Evolutionary conservation across 108 stramenopile genomes (phyloP).

Genomic region (Cyclotella sp.): DNA sequence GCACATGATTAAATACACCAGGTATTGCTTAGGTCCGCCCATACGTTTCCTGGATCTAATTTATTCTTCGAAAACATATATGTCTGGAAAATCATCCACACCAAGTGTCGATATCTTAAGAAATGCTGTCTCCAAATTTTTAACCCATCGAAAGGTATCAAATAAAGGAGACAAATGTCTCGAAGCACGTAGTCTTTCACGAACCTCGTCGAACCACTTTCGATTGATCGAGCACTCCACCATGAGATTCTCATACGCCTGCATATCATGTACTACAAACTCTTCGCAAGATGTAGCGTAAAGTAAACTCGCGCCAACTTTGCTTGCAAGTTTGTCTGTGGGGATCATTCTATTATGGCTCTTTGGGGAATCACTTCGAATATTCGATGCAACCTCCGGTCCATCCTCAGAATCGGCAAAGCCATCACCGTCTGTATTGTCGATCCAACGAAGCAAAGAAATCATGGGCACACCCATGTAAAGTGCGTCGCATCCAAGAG

Average conservation of each 20-base stretch:
- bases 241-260: constrained; percentile 72
- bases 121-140: constrained; percentile 56
- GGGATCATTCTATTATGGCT: constrained; percentile 20
- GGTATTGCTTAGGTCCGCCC: too few species aligned
- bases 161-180: constrained; percentile 46
- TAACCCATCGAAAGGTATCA: constrained; percentile 59
- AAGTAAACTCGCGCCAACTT: constrained; percentile 80
- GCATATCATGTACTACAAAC: constrained; percentile 53
- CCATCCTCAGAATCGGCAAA: background rate
- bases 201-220: constrained; percentile 46
- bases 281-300: constrained; percentile 60
- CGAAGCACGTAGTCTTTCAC: constrained; percentile 18
- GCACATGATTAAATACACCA: too few species aligned
- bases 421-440: background rate
- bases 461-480: constrained; percentile 83
- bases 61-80: constrained; percentile 18
- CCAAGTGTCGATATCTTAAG: constrained; percentile 18
- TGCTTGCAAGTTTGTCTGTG: constrained; percentile 80
- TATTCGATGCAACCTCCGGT: background rate
- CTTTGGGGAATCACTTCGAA: background rate
- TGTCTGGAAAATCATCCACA: constrained; percentile 20
- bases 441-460: constrained; percentile 47
- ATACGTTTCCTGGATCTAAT: background rate
- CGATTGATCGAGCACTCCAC: constrained; percentile 58
- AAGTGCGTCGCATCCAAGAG: constrained; percentile 73